Evolutionary conservation across 306 rosid genomes (phyloP).

Genomic region (Calophaca sinica): DNA sequence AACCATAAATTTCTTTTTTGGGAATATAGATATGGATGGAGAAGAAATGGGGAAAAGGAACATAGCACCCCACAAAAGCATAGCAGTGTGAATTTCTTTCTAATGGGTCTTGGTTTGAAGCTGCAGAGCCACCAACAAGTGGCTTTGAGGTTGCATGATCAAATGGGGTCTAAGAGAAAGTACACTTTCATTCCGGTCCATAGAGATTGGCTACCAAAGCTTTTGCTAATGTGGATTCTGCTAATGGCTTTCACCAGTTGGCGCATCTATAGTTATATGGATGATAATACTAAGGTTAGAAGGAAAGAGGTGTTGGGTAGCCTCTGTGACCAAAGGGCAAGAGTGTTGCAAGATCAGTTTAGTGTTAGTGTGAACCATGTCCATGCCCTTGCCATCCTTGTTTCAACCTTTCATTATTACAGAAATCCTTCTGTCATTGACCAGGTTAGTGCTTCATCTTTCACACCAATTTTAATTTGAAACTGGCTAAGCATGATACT

Average conservation of each 20-base stretch:
- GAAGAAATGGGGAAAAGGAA: constrained; percentile 41
- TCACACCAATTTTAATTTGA: not conserved
- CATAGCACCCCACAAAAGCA: constrained; percentile 27
- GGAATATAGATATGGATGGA: constrained; percentile 55
- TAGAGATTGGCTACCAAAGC: constrained; percentile 79
- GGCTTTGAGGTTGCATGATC: constrained; percentile 79
- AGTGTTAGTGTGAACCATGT: constrained; percentile 92
- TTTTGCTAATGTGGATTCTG: constrained; percentile 65
- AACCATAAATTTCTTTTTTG: constrained; percentile 37
- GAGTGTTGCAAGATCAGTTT: constrained; percentile 94
- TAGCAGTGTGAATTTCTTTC: constrained; percentile 42
- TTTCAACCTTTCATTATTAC: constrained; percentile 89
- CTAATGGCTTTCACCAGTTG: constrained; percentile 60
- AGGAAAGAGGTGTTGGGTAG: constrained; percentile 77
- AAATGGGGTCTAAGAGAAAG: constrained; percentile 69
- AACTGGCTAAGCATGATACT: not conserved
- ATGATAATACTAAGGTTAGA: constrained; percentile 77
- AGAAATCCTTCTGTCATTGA: constrained; percentile 87
- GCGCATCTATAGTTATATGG: constrained; percentile 67
- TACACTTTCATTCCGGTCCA: constrained; percentile 76
- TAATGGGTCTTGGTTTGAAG: constrained; percentile 64
- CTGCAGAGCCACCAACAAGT: constrained; percentile 62
- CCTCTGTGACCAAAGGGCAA: constrained; percentile 92
- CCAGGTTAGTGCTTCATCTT: constrained; percentile 65
- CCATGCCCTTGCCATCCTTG: constrained; percentile 89